Base-by-base conservation (phyloP, 106 monocot genomes). In the Acanthochlamys bracteata region DNA sequence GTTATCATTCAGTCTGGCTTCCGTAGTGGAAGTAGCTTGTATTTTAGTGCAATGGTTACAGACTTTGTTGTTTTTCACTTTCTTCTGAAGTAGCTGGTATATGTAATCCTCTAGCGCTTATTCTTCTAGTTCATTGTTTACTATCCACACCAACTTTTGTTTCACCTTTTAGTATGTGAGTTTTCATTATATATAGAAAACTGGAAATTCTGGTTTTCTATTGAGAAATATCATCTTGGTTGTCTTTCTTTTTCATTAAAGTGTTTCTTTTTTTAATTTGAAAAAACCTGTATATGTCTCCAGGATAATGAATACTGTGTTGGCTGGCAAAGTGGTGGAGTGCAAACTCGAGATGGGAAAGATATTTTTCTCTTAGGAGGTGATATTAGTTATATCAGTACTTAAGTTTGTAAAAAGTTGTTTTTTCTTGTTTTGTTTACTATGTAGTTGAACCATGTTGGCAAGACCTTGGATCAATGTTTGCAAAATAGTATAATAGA, bases 341-440 rank as follows among this genome's bases (percentile, higher is more conserved):
- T 79, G 42, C 86, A 90, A 68, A 77, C 94, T 43, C 90, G 70
- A 56, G 94, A 90, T 58, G 86, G 80, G 22, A 84, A 67, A 79
- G 73, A 95, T 68, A 78, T 84, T 69, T 69, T 90, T 82, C 94
- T 95, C 58, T 66, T 95, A 49, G 94, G 94, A 73, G 94, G 94
- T 90, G 75, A 62, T 24, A 47, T 27, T 10, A 55, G 49, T 14
- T 49, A 49, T 49, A 17, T 17, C 10, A 14, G 49, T 14, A 17
- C 49, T 14, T 49, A 12, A 4, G 12, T 17, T 49, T 10, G 10
- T 49, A 3, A 49, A 13, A 49, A 49, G 12, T 14, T 49, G 49
- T 49, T 12, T 9, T 8, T 9, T 49, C 49, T 14, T 3, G 12
- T 49, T 49, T 17, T 49, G 2, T 49, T 49, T 49, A 17, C 17